Evolutionary conservation across 2,329 filamentous ascomycete species (phyloP), one percentile per base, ranked within the genome.

Genomic region (Epichloe glyceriae): DNA sequence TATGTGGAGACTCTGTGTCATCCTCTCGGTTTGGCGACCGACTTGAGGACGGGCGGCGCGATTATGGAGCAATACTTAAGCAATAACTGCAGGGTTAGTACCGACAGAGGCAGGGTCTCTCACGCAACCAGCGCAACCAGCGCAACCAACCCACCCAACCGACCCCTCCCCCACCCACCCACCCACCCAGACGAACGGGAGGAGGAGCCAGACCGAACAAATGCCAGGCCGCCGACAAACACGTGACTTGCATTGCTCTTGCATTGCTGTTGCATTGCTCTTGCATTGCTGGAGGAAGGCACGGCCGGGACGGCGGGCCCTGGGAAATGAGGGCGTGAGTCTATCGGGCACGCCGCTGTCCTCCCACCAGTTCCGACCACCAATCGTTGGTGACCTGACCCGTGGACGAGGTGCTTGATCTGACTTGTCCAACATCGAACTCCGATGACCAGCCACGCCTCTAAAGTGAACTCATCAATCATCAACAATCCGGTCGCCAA

Each of bases 401-500:
- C 61, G 62, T 64, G 62, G 57, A 58, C 46, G 50, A 53, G 39
- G 10, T 44, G 19, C 39, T 52, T 54, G 55, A 48, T 58, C 54
- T 63, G 61, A 64, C 55, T 64, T 60, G 61, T 11, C 38, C 42
- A 39, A 17, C 20, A 14, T 34, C 35, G 26, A 47, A 37, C 26
- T 40, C 33, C 17, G 7, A n/a, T 11, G 5, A 17, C 15, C 22
- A 34, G 26, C 42, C 45, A 46, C 45, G 45, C 45, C 45, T 34
- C 2, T 3, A 7, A 5, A n/a, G 22, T 14, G 41, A 15, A 26
- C 3, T 3, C 20, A n/a, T 30, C 8, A 30, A 26, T 8, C 41
- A 14, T 30, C 14, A n/a, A 30, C 10, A 1, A 30, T 30, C 4
- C 1, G 1, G 30, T 11, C 8, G 35, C 12, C 14, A 15, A 33